Evolutionary conservation across 129 eudicot genomes (phyloP), one percentile per base, ranked within the genome.

Genomic region (Arctium minus): DNA sequence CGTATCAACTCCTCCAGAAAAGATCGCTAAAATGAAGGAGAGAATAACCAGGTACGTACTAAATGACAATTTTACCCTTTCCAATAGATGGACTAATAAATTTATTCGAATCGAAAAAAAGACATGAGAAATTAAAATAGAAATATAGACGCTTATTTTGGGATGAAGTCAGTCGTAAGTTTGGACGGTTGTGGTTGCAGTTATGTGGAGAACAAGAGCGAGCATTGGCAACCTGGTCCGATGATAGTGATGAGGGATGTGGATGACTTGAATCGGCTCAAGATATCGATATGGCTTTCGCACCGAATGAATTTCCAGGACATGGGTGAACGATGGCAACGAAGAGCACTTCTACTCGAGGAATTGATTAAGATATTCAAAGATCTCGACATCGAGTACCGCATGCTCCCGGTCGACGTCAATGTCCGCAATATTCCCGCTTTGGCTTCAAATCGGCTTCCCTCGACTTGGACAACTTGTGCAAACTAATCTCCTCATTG

Each of bases 281-380:
- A 83, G 39, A 78, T 88, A 40, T 85, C 91, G 8, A 44, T 91
- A 56, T 88, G 91, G 89, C 69, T 85, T n/a, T 69, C 82, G 0
- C 95, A 91, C 74, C 71, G 90, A 72, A 89, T 89, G 89, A 89
- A 91, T 80, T 81, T 82, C 38, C 92, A 91, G 18, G 88, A 91
- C 79, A 92, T 88, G 92, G 91, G 88, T 3, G 91, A 86, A 80
- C 73, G 88, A 71, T 92, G 91, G 91, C 50, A 18, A 44, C 81
- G 96, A 30, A 73, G 93, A 62, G 92, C 89, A 32, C 84, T 87
- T 76, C 67, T 91, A 70, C 83, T 92, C 2, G 93, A 89, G 62
- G 89, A 91, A 22, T 65, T 86, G 85, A 80, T 91, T 27, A 84
- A 86, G 74, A 74, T 86, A 2, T 89, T 86, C 78, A 81, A 79